Percentiles rank a stretch among this genome's conserved stretches.
phyloP scores from a whole-genome alignment of 805 yeast species.

The Komagataella pastoris region DNA sequence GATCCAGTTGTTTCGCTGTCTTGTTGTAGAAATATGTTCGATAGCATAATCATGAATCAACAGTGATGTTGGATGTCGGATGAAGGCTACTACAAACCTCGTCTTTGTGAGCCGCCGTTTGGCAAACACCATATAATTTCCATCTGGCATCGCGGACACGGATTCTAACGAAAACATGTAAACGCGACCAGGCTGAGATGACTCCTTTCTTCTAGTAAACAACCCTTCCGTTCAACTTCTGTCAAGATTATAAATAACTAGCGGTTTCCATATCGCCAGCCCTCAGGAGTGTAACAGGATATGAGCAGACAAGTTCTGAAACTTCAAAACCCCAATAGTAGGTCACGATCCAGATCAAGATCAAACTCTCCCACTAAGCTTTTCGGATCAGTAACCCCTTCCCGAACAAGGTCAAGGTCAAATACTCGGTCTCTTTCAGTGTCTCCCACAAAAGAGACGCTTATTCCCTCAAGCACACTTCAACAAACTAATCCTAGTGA shows the following conservation, averaged over 20 bases:
- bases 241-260: not conserved
- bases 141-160: not conserved
- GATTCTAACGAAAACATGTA: not conserved
- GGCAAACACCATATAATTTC: not conserved
- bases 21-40: not conserved
- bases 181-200: not conserved
- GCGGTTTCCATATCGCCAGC: not conserved
- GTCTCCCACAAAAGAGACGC: not conserved
- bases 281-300: not conserved
- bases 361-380: not conserved
- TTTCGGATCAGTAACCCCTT: not conserved
- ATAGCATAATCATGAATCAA: no score
- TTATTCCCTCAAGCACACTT: not conserved
- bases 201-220: not conserved
- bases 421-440: not conserved
- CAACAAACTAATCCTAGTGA: not conserved
- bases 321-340: not conserved
- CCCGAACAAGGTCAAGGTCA: not conserved
- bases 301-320: not conserved
- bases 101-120: not conserved
- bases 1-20: not conserved
- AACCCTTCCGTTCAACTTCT: not conserved
- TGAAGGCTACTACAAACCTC: not conserved
- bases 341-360: not conserved
- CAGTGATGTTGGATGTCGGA: not conserved